Percentiles rank a stretch among this genome's conserved stretches.
Conservation (phyloP, 208 protist species). For the Tritrichomonas musculus region DNA sequence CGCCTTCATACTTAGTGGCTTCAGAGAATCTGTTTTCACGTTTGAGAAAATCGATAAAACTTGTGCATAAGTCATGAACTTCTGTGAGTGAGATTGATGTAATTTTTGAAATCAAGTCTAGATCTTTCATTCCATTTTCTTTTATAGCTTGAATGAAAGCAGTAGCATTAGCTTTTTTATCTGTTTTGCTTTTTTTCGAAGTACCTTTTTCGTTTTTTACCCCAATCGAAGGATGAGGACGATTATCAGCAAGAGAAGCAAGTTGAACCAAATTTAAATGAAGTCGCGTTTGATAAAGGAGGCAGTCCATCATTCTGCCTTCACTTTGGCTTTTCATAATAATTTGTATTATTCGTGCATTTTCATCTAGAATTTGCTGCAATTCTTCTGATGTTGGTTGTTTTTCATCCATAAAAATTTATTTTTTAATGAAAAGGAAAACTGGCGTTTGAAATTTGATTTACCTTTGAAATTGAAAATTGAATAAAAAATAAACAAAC, state of each 20-base stretch:
- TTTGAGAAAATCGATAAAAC: no score
- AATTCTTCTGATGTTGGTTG: neutral
- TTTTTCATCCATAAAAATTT: neutral
- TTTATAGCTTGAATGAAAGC: no score
- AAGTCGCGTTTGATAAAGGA: slow-evolving; percentile 11
- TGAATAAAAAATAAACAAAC: neutral
- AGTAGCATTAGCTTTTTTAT: no score
- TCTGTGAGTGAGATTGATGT: no score
- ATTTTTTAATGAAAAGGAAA: neutral
- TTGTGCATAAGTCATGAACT: no score
- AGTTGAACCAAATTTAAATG: neutral
- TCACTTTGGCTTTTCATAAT: neutral
- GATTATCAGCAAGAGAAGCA: neutral
- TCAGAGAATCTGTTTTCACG: no score
- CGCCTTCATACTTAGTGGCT: no score
- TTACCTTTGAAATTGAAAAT: neutral
- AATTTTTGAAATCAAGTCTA: no score
- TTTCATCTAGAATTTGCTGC: slow-evolving; percentile 1
- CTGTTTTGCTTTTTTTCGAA: no score
- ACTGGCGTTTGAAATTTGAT: no score
- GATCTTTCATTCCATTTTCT: no score
- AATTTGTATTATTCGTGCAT: neutral
- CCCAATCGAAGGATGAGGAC: slow-evolving; percentile 10
- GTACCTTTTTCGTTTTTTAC: no score
- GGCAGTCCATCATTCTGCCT: neutral